These are phyloP conservation scores for Loxodes magnus DNA, from an alignment of 73 alveolate species.

Conservation along the genomic window DNA sequence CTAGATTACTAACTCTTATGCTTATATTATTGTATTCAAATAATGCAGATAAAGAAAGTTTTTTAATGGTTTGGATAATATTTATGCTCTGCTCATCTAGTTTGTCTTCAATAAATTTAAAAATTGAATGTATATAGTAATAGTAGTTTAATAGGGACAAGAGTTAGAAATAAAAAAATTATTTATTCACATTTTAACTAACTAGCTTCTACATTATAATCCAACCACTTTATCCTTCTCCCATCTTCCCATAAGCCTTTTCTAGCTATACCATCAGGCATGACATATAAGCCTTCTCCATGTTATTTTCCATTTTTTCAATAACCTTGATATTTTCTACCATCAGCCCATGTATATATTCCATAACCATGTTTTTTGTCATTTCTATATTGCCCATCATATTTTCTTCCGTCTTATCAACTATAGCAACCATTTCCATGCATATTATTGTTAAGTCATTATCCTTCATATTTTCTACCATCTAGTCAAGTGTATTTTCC, in stretches of 20 bases:
- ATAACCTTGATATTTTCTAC: constrained; percentile 25
- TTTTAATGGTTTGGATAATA: too few relatives aligned
- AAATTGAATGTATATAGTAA: too few relatives aligned
- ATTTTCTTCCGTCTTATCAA: constrained; percentile 62
- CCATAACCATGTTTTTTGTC: constrained; percentile 76
- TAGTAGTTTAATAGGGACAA: too few relatives aligned
- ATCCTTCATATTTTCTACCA: constrained; percentile 53
- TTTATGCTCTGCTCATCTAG: too few relatives aligned
- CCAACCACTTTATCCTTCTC: constrained; percentile 33
- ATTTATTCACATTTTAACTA: too few relatives aligned
- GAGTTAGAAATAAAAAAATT: too few relatives aligned
- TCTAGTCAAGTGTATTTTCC: constrained; percentile 48
- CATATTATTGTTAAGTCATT: constrained; percentile 54
- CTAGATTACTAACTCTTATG: too few relatives aligned
- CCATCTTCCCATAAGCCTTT: constrained; percentile 45
- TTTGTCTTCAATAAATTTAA: too few relatives aligned
- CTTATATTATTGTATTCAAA: too few relatives aligned
- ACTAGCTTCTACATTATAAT: too few relatives aligned
- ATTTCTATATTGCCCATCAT: constrained; percentile 46
- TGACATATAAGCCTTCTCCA: constrained; percentile 21
- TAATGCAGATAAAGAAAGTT: too few relatives aligned
- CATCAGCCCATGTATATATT: constrained; percentile 31
- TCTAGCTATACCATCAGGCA: constrained; percentile 17
- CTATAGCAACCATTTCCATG: constrained; percentile 72
- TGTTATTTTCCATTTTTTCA: constrained; percentile 33